Conservation (phyloP, 805 yeast species). For the Huiozyma naganishii region DNA sequence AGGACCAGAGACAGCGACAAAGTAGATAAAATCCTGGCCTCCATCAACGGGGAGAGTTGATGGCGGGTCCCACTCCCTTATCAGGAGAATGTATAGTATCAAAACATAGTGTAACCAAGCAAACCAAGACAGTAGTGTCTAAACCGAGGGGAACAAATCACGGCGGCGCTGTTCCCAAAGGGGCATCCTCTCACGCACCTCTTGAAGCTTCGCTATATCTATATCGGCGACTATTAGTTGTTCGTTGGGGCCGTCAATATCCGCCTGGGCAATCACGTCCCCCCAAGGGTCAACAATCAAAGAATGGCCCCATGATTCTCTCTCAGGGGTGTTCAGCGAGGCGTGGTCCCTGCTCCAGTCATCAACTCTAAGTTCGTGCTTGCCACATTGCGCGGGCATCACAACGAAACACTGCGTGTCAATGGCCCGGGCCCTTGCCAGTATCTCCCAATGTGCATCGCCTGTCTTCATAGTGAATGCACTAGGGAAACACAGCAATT, state of each 20-base stretch:
- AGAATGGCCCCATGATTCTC: slow-evolving; percentile 81
- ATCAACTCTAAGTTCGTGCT: slow-evolving; percentile 42
- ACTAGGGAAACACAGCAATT: slow-evolving; percentile 71
- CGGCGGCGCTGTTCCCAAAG: slow-evolving; percentile 61
- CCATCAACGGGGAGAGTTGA: background rate
- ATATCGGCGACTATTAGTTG: slow-evolving; percentile 56
- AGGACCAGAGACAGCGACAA: slow-evolving; percentile 12
- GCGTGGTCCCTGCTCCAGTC: slow-evolving; percentile 19
- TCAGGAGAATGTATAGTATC: too few species aligned
- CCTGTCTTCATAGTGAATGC: slow-evolving; percentile 94
- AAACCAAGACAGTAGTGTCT: too few species aligned
- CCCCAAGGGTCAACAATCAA: slow-evolving; percentile 93
- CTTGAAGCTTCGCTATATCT: slow-evolving; percentile 38
- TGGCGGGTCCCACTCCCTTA: too few species aligned
- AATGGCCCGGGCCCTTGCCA: slow-evolving; percentile 77
- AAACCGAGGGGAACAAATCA: background rate
- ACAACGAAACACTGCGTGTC: slow-evolving; percentile 81
- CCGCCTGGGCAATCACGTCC: slow-evolving; percentile 49
- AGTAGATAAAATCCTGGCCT: slow-evolving; percentile 2
- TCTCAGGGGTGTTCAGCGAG: background rate
- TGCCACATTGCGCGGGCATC: slow-evolving; percentile 83
- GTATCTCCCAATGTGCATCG: slow-evolving; percentile 74
- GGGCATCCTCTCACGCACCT: slow-evolving; percentile 64
- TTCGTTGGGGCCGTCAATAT: slow-evolving; percentile 29
- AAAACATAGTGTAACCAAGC: too few species aligned